Conservation (phyloP, 1,284 basidiomycete species). For the Irpex rosettiformis region DNA sequence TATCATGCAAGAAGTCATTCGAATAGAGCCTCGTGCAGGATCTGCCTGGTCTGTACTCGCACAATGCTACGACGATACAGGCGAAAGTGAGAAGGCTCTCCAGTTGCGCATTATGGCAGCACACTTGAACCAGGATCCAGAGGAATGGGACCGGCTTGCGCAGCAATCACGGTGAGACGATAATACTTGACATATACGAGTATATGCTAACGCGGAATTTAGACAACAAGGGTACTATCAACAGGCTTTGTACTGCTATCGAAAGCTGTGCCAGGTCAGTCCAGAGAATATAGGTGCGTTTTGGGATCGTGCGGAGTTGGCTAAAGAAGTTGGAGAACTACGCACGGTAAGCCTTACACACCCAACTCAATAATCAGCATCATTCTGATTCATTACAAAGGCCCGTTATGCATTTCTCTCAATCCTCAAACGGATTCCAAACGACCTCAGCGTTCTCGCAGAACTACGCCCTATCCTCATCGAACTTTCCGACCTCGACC, state of each 20-base stretch:
- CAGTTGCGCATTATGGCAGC: conserved; percentile 89
- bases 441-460: conserved; percentile 78
- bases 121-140: conserved; percentile 79
- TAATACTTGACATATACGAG: background rate
- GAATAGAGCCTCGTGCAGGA: conserved; percentile 85
- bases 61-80: conserved; percentile 71
- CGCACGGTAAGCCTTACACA: conserved; percentile 48
- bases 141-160: conserved; percentile 87
- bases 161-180: conserved; percentile 61
- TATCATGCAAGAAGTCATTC: conserved; percentile 88
- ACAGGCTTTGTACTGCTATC: conserved; percentile 90
- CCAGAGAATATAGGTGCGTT: conserved; percentile 81
- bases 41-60: conserved; percentile 87
- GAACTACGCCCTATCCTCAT: conserved; percentile 81
- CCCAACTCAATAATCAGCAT: background rate
- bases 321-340: conserved; percentile 73
- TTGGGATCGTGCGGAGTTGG: conserved; percentile 87
- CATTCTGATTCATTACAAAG: conserved; percentile 30
- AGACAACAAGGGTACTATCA: conserved; percentile 72
- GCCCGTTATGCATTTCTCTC: conserved; percentile 75
- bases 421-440: conserved; percentile 75
- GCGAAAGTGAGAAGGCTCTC: conserved; percentile 68
- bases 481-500: conserved; percentile 60
- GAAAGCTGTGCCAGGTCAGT: conserved; percentile 80
- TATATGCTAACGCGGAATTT: background rate